phyloP scores from a whole-genome alignment of 768 basidiomycete genomes.

The Phanerochaete carnosa region DNA sequence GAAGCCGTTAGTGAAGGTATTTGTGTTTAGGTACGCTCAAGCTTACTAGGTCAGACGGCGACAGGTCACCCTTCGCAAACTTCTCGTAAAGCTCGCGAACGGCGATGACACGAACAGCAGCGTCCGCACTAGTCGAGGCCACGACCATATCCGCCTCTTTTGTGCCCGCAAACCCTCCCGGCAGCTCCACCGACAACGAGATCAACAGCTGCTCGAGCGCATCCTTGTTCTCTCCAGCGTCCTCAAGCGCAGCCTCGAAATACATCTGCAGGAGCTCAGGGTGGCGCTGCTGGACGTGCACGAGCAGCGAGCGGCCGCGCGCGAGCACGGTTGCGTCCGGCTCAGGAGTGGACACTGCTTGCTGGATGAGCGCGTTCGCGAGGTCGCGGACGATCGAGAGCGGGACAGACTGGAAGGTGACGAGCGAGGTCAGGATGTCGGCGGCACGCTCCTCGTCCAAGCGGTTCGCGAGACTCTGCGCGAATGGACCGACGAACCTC shows the following conservation, averaged over 20 bases:
- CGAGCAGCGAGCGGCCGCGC: conserved; percentile 37
- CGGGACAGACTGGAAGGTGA: conserved; percentile 26
- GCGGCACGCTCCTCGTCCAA: conserved; percentile 27
- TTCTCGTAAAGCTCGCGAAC: conserved; percentile 53
- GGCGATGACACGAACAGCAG: conserved; percentile 54
- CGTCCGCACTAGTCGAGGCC: conserved; percentile 60
- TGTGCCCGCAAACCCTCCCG: neutral
- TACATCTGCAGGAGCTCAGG: conserved; percentile 43
- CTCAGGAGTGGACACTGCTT: neutral
- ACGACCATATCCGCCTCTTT: conserved; percentile 36
- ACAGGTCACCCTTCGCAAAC: conserved; percentile 25
- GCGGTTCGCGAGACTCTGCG: conserved; percentile 36
- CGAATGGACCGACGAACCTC: conserved; percentile 53
- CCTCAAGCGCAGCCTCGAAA: conserved; percentile 35
- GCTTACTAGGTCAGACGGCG: conserved; percentile 43
- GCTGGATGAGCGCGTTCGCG: conserved; percentile 12
- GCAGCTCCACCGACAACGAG: conserved; percentile 54
- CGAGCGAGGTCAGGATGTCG: conserved; percentile 27
- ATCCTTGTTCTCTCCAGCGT: conserved; percentile 31
- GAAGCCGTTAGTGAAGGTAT: conserved; percentile 3
- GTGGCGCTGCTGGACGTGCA: conserved; percentile 63
- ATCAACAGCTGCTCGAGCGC: conserved; percentile 51
- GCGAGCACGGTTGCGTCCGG: neutral
- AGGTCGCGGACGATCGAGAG: conserved; percentile 16
- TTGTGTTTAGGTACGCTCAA: neutral